These are phyloP conservation scores for Phoma sp. DNA, from an alignment of 2,329 filamentous ascomycete genomes.

Conservation along the genomic window DNA sequence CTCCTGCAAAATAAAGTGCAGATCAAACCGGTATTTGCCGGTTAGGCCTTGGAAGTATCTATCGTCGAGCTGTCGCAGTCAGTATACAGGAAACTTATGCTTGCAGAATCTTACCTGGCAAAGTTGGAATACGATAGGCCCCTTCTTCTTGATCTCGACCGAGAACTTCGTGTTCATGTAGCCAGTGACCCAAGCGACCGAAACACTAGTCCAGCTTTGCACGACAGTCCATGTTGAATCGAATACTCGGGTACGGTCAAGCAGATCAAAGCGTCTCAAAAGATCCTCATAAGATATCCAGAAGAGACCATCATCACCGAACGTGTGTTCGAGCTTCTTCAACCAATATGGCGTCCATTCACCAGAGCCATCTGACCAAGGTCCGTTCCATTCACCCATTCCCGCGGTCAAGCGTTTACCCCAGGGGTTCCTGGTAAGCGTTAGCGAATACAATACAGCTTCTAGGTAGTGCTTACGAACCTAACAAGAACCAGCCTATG, in stretches of 20 bases:
- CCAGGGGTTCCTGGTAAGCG: conserved; percentile 71
- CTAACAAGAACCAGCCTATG: conserved; percentile 66
- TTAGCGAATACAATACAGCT: not conserved
- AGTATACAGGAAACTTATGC: conserved; percentile 23
- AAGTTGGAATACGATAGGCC: conserved; percentile 64
- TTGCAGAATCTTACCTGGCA: conserved; percentile 58
- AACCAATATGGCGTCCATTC: conserved; percentile 85
- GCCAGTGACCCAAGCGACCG: conserved; percentile 64
- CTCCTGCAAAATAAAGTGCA: conserved; percentile 65
- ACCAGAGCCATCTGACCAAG: conserved; percentile 81
- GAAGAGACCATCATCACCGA: conserved; percentile 74
- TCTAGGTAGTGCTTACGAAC: conserved; percentile 35
- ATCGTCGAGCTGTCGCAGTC: conserved; percentile 59
- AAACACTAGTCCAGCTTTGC: conserved; percentile 64
- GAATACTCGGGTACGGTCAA: conserved; percentile 66
- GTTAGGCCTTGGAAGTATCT: conserved; percentile 64
- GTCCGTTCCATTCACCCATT: conserved; percentile 72
- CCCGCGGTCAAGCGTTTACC: conserved; percentile 60
- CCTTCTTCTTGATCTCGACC: conserved; percentile 58
- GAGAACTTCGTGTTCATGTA: conserved; percentile 67
- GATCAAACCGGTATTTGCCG: conserved; percentile 62
- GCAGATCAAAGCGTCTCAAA: conserved; percentile 60
- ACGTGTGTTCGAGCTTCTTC: conserved; percentile 70
- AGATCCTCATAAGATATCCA: conserved; percentile 67
- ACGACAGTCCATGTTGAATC: conserved; percentile 64